A percentile compares a stretch with the other conserved stretches of the same genome.
Evolutionary conservation across 345 rosid species (phyloP).

Genomic region (Syzygium grande): DNA sequence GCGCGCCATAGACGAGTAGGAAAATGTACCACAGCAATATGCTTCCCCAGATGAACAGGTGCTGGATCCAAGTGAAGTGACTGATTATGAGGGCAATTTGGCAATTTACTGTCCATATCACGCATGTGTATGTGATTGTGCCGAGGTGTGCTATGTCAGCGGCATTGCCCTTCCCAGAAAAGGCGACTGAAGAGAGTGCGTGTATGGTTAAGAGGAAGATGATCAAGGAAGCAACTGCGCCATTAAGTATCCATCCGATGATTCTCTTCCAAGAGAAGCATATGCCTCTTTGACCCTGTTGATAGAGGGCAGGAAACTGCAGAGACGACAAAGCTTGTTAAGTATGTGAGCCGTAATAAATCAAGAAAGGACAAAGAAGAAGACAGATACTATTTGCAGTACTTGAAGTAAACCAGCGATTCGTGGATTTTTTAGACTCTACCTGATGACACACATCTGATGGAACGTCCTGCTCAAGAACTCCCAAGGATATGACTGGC

Average conservation of each 20-base stretch:
- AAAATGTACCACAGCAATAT: constrained; percentile 57
- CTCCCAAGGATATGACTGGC: constrained; percentile 72
- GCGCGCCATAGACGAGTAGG: constrained; percentile 29
- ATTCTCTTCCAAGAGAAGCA: constrained; percentile 63
- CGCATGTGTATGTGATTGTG: constrained; percentile 44
- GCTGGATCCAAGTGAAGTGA: constrained; percentile 83
- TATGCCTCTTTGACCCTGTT: constrained; percentile 64
- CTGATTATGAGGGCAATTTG: constrained; percentile 60
- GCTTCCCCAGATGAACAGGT: constrained; percentile 67
- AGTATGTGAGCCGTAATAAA: background rate
- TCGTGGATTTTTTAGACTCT: background rate
- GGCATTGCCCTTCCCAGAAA: constrained; percentile 24
- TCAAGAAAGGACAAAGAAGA: background rate
- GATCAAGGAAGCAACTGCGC: constrained; percentile 40
- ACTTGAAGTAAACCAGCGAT: background rate
- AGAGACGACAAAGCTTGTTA: background rate
- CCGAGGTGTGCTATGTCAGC: constrained; percentile 47
- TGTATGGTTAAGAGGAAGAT: constrained; percentile 37
- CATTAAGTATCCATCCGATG: constrained; percentile 64
- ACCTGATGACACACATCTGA: constrained; percentile 79
- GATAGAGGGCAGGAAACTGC: constrained; percentile 78
- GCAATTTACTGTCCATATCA: constrained; percentile 64
- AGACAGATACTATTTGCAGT: background rate
- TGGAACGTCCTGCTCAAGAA: constrained; percentile 71
- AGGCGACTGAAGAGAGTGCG: constrained; percentile 33